Percentiles rank a stretch among this genome's conserved stretches.
Conservation (phyloP, 2,329 filamentous ascomycete genomes). For the Penicillium sp. region DNA sequence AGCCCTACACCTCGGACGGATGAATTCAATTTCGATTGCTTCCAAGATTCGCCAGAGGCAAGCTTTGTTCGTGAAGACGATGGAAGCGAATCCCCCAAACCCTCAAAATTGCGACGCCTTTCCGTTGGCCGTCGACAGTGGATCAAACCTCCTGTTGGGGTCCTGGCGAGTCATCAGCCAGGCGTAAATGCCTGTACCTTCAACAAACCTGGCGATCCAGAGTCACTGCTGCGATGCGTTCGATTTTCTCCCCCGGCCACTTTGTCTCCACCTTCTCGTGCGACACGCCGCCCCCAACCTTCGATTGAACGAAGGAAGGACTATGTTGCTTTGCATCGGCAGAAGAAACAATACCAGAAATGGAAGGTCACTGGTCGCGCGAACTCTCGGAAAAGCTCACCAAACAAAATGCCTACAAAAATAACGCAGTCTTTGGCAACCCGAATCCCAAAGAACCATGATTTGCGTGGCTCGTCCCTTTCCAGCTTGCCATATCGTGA, state of each 20-base stretch:
- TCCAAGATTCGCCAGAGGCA: slow-evolving; percentile 9
- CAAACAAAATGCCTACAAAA: slow-evolving; percentile 11
- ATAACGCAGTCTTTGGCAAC: background rate
- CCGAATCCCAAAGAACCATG: background rate
- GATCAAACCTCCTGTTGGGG: background rate
- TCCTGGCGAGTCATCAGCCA: background rate
- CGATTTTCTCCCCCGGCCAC: slow-evolving; percentile 11
- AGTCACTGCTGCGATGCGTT: slow-evolving; percentile 9
- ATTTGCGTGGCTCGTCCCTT: slow-evolving; percentile 3
- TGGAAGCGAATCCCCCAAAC: background rate
- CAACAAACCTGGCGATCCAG: background rate
- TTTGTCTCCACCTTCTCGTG: background rate
- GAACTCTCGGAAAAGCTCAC: slow-evolving; percentile 7
- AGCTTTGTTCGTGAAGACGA: background rate
- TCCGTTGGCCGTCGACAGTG: background rate
- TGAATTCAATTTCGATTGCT: slow-evolving; percentile 13
- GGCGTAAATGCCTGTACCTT: background rate
- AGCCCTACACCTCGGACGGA: slow-evolving; percentile 5
- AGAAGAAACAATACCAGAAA: slow-evolving; percentile 17
- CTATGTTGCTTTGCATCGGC: slow-evolving; percentile 12
- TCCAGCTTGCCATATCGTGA: slow-evolving; percentile 1
- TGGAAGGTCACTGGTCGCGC: slow-evolving; percentile 13
- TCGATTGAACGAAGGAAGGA: slow-evolving; percentile 18
- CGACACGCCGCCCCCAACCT: slow-evolving; percentile 2
- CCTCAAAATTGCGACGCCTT: slow-evolving; percentile 6